Base-by-base conservation (phyloP, 2,329 filamentous ascomycete genomes). In the Torrubiellomyces zombiae region DNA sequence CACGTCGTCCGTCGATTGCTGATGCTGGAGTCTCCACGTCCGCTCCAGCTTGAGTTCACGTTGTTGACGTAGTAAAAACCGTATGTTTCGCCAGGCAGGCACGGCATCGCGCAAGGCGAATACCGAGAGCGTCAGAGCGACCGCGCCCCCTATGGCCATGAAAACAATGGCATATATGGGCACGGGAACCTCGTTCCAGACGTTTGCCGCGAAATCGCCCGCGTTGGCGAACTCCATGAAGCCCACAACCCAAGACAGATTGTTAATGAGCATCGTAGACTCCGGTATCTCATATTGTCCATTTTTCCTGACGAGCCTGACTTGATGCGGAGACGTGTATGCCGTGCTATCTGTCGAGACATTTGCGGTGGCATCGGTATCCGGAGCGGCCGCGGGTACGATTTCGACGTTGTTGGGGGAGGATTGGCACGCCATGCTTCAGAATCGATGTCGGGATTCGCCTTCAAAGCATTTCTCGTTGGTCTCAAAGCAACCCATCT, bases 201-300 rank as follows among this genome's bases (percentile, higher is more conserved):
- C 54, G 27, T 69, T 68, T 28, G 64, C 64, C 0, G 63, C 60
- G 27, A 68, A 68, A 34, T 69, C 64, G 2, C 55, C 54, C 0
- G 61, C 60, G 35, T 69, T 69, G 26, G 58, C 59, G 2, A 67
- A 47, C 31, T 69, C 64, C 11, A 69, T 54, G 23, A 60, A 59
- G 1, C 61, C 65, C 2, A 65, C 43, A 4, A 37, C 39, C 14
- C 38, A 38, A 13, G 38, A 31, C 2, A 50, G 37, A 11, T 50
- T 39, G 29, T 48, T 47, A 17, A 36, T 28, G 5, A 48, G 32
- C 1, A 37, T 38, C 4, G 33, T 30, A 4, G 36, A 31, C 0
- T 30, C 30, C 5, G 29, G 22, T 1, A 38, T 29, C n/a, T n/a
- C 9, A 2, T 20, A 30, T 32, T 32, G 28, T 7, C 24, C 21